Evolutionary conservation across 2,329 filamentous ascomycete genomes (phyloP).

Genomic region (Trichoderma aggressivum): DNA sequence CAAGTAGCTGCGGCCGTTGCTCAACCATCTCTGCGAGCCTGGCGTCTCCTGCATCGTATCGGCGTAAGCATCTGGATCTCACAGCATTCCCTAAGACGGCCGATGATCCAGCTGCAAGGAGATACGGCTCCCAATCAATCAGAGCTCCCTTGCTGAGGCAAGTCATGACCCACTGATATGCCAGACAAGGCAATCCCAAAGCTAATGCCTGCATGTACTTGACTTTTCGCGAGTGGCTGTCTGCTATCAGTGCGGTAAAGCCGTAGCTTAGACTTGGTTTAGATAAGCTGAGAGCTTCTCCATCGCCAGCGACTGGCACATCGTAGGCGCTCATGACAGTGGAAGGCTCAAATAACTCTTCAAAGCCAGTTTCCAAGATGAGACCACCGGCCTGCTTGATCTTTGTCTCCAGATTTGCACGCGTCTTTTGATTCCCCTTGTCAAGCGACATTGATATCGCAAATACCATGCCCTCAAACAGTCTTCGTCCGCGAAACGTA

Average conservation of each 20-base stretch:
- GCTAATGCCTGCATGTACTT: constrained; percentile 96
- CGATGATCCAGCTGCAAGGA: constrained; percentile 82
- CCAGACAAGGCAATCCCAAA: constrained; percentile 81
- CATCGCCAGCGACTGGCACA: constrained; percentile 29
- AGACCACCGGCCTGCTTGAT: constrained; percentile 70
- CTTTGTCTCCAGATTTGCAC: constrained; percentile 50
- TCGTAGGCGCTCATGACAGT: constrained; percentile 34
- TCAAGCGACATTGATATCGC: constrained; percentile 68
- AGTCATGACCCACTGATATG: constrained; percentile 73
- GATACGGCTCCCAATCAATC: constrained; percentile 74
- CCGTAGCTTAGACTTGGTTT: constrained; percentile 53
- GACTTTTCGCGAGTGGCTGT: constrained; percentile 77
- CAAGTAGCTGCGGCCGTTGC: constrained; percentile 60
- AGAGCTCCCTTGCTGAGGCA: constrained; percentile 61
- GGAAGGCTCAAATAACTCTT: constrained; percentile 66
- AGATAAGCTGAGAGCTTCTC: constrained; percentile 50
- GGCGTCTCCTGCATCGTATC: constrained; percentile 57
- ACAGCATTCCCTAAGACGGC: constrained; percentile 71
- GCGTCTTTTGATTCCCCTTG: constrained; percentile 38
- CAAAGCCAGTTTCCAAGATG: constrained; percentile 72
- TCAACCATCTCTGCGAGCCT: constrained; percentile 56
- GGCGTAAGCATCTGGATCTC: constrained; percentile 65
- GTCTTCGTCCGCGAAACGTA: constrained; percentile 26
- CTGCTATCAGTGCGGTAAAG: constrained; percentile 83
- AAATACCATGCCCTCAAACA: constrained; percentile 84